Percentiles rank a stretch among this genome's conserved stretches.
These are phyloP conservation scores for Mycena capillaripes DNA, from an alignment of 768 basidiomycete species.

Conservation along the genomic window DNA sequence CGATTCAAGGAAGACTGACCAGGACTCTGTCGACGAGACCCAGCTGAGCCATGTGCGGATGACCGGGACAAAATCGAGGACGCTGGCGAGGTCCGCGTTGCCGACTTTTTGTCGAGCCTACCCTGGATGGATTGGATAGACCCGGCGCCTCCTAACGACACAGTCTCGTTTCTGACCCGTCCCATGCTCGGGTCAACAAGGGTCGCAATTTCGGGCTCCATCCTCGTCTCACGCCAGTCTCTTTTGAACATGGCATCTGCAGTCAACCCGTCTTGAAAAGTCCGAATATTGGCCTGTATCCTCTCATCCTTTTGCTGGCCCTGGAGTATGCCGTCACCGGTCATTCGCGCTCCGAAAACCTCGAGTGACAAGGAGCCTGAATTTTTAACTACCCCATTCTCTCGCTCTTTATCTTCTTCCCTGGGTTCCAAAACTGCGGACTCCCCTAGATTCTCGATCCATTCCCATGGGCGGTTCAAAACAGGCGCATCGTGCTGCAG, in stretches of 20 bases:
- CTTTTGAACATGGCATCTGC: conserved; percentile 77
- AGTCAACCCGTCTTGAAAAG: conserved; percentile 75
- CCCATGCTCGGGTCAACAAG: conserved; percentile 30
- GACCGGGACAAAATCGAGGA: conserved; percentile 59
- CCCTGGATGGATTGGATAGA: conserved; percentile 27
- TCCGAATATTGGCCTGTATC: conserved; percentile 62
- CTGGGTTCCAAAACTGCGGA: conserved; percentile 57
- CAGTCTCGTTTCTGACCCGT: conserved; percentile 36
- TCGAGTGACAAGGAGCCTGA: conserved; percentile 81
- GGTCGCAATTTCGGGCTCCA: conserved; percentile 55
- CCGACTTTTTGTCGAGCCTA: conserved; percentile 42
- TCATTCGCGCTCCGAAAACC: conserved; percentile 73
- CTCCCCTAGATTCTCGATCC: conserved; percentile 85
- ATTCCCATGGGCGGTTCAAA: conserved; percentile 87
- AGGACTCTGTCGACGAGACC: conserved; percentile 70
- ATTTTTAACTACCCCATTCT: conserved; percentile 68
- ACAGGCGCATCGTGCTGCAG: conserved; percentile 66
- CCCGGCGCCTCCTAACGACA: conserved; percentile 27
- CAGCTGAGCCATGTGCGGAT: conserved; percentile 63
- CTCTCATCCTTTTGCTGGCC: conserved; percentile 47
- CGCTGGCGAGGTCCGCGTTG: conserved; percentile 56
- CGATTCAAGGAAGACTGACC: conserved; percentile 54
- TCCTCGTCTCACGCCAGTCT: conserved; percentile 83
- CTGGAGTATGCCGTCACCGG: conserved; percentile 68
- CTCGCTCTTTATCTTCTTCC: conserved; percentile 56